Evolutionary conservation across 106 monocot species (phyloP), one percentile per base, ranked within the genome.

Genomic region (Hemerocallis citrina): DNA sequence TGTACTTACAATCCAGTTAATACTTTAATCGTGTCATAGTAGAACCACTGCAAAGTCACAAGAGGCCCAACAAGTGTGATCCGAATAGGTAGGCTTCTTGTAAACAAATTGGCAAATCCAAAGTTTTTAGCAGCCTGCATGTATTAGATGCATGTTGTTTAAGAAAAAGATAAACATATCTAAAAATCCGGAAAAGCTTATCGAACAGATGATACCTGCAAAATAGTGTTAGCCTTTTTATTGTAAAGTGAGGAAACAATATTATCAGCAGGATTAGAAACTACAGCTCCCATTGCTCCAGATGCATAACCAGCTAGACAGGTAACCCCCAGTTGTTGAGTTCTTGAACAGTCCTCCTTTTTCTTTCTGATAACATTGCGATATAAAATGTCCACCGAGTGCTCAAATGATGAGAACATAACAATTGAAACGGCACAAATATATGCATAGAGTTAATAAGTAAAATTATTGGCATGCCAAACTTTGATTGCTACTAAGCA

Each of bases 371-470:
- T 68, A 50, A 93, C 67, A 20, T 73, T 75, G 4, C 27, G 66
- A 55, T 93, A 93, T 50, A 89, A 65, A 17, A 80, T 7, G 54
- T 93, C 89, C 36, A 93, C 85, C 12, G 89, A 68, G 67, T 93
- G 93, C 67, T 93, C 93, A 72, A 93, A 93, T 22, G 82, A 80
- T 37, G 93, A 82, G 73, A 93, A 93, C 93, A 93, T 93, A 15
- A 93, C 63, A 25, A 85, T 80, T 8, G 93, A 82, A 77, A 93
- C 93, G 89, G 81, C 71, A 72, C 1, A 69, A 36, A 67, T 50
- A 43, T 6, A 16, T 52, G 31, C 4, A 17, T 12, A 29, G 20
- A 57, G 33, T 57, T 59, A 15, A 43, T 42, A 42, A 41, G 25
- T 42, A 5, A 38, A 34, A 23, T 49, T 13, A 24, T 48, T 11